Conservation (phyloP, 2,329 filamentous ascomycete genomes). For the Sclerotinia subarctica region DNA sequence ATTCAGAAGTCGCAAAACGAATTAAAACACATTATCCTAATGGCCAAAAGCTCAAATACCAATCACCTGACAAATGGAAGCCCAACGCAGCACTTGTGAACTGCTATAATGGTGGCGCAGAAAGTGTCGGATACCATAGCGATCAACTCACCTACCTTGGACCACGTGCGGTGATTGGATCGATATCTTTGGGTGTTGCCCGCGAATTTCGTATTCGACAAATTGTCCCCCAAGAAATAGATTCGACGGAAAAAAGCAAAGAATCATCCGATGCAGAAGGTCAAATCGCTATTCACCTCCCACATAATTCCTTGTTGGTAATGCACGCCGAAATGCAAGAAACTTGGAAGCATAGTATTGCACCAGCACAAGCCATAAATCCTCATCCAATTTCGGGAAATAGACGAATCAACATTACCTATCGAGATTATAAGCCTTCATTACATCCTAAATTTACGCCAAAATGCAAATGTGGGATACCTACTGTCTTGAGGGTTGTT, state of each 20-base stretch:
- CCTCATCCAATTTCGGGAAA: conserved; percentile 80
- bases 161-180: conserved; percentile 83
- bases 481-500: conserved; percentile 69
- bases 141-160: conserved; percentile 94
- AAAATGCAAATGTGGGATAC: conserved; percentile 69
- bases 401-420: conserved; percentile 88
- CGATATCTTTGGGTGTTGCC: conserved; percentile 85
- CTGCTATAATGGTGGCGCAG: conserved; percentile 77
- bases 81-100: conserved; percentile 95
- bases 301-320: conserved; percentile 87
- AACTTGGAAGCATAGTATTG: conserved; percentile 88
- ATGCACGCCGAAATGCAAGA: conserved; percentile 99
- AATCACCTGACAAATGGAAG: conserved; percentile 69
- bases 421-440: conserved; percentile 75
- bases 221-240: conserved; percentile 59
- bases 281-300: conserved; percentile 88
- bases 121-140: conserved; percentile 88
- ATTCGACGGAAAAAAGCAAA: conserved; percentile 32
- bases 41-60: conserved; percentile 71
- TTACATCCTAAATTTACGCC: conserved; percentile 78
- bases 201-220: conserved; percentile 86
- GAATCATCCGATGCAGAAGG: conserved; percentile 64
- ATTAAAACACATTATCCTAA: conserved; percentile 66
- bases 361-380: conserved; percentile 70
- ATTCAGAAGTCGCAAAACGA: conserved; percentile 68